Percentiles rank a stretch among this genome's conserved stretches.
These are phyloP conservation scores for Globisporangium acanthophoron DNA, from an alignment of 352 stramenopile genomes.

Conservation along the genomic window DNA sequence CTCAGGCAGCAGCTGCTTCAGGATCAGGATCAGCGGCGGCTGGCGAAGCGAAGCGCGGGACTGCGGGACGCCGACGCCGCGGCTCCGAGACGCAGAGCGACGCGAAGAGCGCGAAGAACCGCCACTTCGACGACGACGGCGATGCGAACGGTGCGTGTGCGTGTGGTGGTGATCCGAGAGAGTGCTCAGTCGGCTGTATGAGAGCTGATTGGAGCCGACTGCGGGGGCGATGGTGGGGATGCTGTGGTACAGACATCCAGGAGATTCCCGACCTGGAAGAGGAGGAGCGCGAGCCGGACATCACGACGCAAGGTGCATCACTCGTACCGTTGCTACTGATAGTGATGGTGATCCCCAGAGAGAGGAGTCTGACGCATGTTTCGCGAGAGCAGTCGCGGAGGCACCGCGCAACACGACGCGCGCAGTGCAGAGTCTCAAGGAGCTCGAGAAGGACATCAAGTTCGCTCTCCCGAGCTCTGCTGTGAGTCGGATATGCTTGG, in stretches of 20 bases:
- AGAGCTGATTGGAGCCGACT: background rate
- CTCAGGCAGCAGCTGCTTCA: background rate
- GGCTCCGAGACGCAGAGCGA: conserved; percentile 32
- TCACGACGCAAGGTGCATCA: conserved; percentile 51
- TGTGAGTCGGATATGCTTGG: conserved; percentile 12
- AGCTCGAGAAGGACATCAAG: conserved; percentile 76
- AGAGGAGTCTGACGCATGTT: too few relatives aligned
- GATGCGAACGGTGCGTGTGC: conserved; percentile 40
- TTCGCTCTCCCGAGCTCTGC: conserved; percentile 56
- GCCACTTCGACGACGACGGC: conserved; percentile 70
- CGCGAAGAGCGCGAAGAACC: conserved; percentile 47
- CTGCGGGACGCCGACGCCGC: conserved; percentile 38
- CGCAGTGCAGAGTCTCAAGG: conserved; percentile 66
- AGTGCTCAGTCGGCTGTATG: background rate
- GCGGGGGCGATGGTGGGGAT: background rate
- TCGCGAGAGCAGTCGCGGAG: conserved; percentile 42
- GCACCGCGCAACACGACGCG: conserved; percentile 69
- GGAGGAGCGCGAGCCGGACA: conserved; percentile 71
- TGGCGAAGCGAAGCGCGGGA: conserved; percentile 42
- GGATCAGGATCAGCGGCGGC: conserved; percentile 7
- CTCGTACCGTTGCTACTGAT: background rate
- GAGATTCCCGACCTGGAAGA: conserved; percentile 81
- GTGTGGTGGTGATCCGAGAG: background rate
- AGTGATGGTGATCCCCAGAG: too few relatives aligned
- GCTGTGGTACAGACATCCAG: conserved; percentile 43